Conservation (phyloP, 768 basidiomycete species). For the Sarcodon aspratus region DNA sequence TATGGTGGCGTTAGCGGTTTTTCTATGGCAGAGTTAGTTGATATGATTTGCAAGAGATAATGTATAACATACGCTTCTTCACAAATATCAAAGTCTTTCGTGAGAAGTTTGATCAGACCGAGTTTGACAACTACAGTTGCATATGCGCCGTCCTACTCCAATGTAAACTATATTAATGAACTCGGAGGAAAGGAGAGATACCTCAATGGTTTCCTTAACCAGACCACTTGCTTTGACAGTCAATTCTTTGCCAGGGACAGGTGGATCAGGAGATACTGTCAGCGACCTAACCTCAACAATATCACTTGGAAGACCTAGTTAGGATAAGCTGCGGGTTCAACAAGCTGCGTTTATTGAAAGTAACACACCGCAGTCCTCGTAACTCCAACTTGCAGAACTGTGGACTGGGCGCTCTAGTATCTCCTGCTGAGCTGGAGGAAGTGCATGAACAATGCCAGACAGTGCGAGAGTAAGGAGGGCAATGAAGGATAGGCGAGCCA, state of each 20-base stretch:
- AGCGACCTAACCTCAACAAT: conserved; percentile 62
- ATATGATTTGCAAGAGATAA: not conserved
- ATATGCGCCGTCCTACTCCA: conserved; percentile 74
- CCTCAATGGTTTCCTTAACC: conserved; percentile 53
- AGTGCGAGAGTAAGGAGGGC: conserved; percentile 14
- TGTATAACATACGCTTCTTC: conserved; percentile 73
- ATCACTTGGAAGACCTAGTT: conserved; percentile 32
- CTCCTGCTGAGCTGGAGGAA: conserved; percentile 17
- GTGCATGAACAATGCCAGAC: conserved; percentile 14
- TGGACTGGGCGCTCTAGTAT: conserved; percentile 19
- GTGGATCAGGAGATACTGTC: conserved; percentile 74
- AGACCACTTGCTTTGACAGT: conserved; percentile 71
- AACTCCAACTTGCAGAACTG: conserved; percentile 48
- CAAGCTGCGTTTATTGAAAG: not conserved
- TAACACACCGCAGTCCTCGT: conserved; percentile 61
- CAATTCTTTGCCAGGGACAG: conserved; percentile 74
- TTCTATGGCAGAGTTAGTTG: conserved; percentile 27
- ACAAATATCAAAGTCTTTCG: conserved; percentile 80
- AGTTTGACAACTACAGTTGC: conserved; percentile 88
- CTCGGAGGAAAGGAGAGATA: conserved; percentile 18
- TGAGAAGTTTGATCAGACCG: conserved; percentile 84
- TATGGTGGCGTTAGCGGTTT: conserved; percentile 60
- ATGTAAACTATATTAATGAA: not conserved
- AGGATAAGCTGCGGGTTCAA: not conserved
- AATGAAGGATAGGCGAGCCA: conserved; percentile 15